A percentile compares a stretch with the other conserved stretches of the same genome.
These are phyloP conservation scores for Phylloporus arenicola DNA, from an alignment of 768 basidiomycete species.

Conservation along the genomic window DNA sequence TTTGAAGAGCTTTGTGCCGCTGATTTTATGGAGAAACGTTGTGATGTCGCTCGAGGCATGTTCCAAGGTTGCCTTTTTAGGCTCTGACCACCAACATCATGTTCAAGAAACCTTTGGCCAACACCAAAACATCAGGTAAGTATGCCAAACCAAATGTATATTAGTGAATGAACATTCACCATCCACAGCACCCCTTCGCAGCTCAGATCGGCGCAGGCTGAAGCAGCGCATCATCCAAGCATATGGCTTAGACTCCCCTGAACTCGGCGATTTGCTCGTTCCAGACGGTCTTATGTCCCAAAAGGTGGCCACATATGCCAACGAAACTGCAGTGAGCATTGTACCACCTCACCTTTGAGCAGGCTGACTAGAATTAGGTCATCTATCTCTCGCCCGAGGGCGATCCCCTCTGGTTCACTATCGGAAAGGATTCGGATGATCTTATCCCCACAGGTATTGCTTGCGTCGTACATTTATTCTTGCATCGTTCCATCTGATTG, in stretches of 20 bases:
- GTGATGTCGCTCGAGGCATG: constrained; percentile 79
- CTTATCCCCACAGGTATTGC: constrained; percentile 63
- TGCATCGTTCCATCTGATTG: background rate
- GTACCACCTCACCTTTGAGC: background rate
- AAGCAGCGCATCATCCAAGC: constrained; percentile 50
- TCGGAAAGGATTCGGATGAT: constrained; percentile 62
- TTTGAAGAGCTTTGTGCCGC: constrained; percentile 26
- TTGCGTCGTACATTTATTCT: background rate
- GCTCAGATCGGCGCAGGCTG: constrained; percentile 69
- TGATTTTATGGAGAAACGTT: constrained; percentile 59
- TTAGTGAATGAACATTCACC: background rate
- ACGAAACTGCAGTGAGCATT: constrained; percentile 55
- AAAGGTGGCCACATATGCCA: constrained; percentile 61
- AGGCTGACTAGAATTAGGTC: constrained; percentile 37
- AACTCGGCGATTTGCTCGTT: constrained; percentile 63
- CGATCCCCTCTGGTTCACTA: constrained; percentile 74
- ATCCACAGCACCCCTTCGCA: constrained; percentile 53
- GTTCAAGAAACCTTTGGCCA: constrained; percentile 76
- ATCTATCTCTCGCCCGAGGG: constrained; percentile 60
- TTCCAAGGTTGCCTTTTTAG: constrained; percentile 16
- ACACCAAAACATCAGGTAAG: constrained; percentile 67
- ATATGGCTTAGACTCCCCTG: constrained; percentile 41
- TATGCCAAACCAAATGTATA: constrained; percentile 5
- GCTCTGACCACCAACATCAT: constrained; percentile 31
- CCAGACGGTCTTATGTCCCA: constrained; percentile 67